Evolutionary conservation across 2,329 filamentous ascomycete genomes (phyloP), one percentile per base, ranked within the genome.

Genomic region (Xylaria sp.): DNA sequence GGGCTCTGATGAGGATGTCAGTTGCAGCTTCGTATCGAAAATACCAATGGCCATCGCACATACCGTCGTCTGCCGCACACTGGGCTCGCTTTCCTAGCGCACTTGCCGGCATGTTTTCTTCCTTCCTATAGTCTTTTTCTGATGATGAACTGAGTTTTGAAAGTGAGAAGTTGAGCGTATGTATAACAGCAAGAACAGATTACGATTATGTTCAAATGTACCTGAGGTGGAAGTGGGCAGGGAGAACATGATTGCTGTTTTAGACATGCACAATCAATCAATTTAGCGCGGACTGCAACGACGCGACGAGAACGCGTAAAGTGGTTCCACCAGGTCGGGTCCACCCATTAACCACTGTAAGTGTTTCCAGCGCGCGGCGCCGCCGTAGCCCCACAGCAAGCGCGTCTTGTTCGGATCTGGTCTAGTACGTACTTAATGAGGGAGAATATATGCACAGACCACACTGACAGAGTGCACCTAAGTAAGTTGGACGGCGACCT

Each of bases 1-100:
- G 23, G 68, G 42, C 60, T 78, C 76, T 77, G 13, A 48, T 42
- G 23, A 54, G 11, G 7, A 40, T 57, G 73, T 76, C 46, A 76
- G 74, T 71, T 68, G 60, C 67, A 48, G 62, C 63, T 65, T 66
- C 66, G 61, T 48, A 40, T 51, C 20, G 40, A 66, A 13, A n/a
- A 33, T 10, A 33, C 20, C 20, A 17, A 15, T 65, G 23, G 46
- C 51, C 63, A 69, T 69, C 60, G 68, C 48, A 74, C 77, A 74
- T 80, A 81, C 79, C 79, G 77, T 74, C 74, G 42, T 79, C 73
- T 56, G 74, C 74, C 20, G 77, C 77, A 70, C 77, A 78, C 71
- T 83, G 79, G 61, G 80, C 82, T 72, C 84, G 78, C 78, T 86
- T 86, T 74, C 84, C 84, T 51, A 85, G 75, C 61, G 82, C 77